A percentile compares a stretch with the other conserved stretches of the same genome.
Conservation (phyloP, 177 flowering plant genomes). For the Tripterygium wilfordii region DNA sequence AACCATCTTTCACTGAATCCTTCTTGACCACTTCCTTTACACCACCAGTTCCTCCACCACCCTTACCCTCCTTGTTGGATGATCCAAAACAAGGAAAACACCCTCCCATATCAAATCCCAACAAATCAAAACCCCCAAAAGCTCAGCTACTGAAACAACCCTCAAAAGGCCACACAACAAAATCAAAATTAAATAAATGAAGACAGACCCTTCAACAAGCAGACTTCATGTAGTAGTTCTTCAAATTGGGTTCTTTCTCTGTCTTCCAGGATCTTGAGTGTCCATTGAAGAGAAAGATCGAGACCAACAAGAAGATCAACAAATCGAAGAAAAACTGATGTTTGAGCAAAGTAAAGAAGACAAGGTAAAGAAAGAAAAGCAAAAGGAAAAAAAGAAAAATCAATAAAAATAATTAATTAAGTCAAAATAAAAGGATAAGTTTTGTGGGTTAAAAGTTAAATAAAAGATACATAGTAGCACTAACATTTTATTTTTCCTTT, state of each 20-base stretch:
- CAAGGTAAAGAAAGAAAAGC: conserved; percentile 23
- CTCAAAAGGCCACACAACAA: background rate
- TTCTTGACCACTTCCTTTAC: conserved; percentile 43
- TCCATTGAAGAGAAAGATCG: conserved; percentile 29
- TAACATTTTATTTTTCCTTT: background rate
- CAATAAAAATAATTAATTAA: no score
- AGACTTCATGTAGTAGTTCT: background rate
- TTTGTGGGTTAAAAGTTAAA: no score
- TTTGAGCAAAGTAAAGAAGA: conserved; percentile 9
- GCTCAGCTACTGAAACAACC: no score
- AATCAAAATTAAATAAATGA: no score
- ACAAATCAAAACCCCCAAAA: no score
- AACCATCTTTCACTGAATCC: conserved; percentile 50
- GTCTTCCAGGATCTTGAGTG: conserved; percentile 15
- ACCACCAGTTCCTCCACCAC: conserved; percentile 18
- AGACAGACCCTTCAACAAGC: background rate
- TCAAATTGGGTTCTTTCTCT: background rate
- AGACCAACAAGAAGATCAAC: conserved; percentile 54
- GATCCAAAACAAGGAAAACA: conserved; percentile 80
- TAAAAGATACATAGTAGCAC: no score
- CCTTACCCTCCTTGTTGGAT: conserved; percentile 31
- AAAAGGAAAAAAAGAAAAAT: conserved; percentile 19
- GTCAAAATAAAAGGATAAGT: no score
- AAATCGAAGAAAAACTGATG: conserved; percentile 38
- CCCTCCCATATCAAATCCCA: conserved; percentile 60